Base-by-base conservation (phyloP, 2,329 filamentous ascomycete species). In the Aspergillus brasiliensis region DNA sequence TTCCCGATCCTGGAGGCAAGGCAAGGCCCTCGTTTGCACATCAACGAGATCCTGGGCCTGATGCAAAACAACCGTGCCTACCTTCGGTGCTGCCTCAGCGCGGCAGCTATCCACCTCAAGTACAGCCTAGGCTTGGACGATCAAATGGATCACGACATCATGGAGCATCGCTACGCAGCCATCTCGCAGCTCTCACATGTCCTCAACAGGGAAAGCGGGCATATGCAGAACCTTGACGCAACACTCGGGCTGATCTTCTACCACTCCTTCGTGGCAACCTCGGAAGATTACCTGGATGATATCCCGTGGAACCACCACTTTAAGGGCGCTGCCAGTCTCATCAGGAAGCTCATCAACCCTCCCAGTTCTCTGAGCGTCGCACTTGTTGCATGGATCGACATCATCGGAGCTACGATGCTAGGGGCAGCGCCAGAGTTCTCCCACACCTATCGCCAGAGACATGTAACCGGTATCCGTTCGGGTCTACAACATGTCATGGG, bases 241-340 rank as follows among this genome's bases (percentile, higher is more conserved):
- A 92, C 92, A 0, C 84, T 98, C 5, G 92, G 90, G 47, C 91
- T 97, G 85, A 96, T 97, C 74, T 94, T 97, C 79, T 96, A 96
- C 82, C 92, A 96, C 73, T 94, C 25, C 25, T 27, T 91, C 78
- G 89, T 91, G 27, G 92, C 97, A 64, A 92, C 90, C 69, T 87
- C 89, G 31, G 90, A 95, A 68, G 91, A 97, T 72, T 85, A 85
- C 44, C 85, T 97, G n/a, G 89, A 91, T 13, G 92, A 97, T 74
- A 96, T 98, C 68, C 88, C 92, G 23, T 99, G 94, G 94, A 91
- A 93, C 79, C 90, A 96, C 74, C 94, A 99, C 80, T 97, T 98
- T 79, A 89, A 94, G 74, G 92, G 92, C 3, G 93, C 89, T 13
- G 88, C 90, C 67, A 92, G 87, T 68, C 83, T 97, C 51, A 90